Evolutionary conservation across 2,329 filamentous ascomycete species (phyloP), one percentile per base, ranked within the genome.

Genomic region (Neophaeococcomyces aloes): DNA sequence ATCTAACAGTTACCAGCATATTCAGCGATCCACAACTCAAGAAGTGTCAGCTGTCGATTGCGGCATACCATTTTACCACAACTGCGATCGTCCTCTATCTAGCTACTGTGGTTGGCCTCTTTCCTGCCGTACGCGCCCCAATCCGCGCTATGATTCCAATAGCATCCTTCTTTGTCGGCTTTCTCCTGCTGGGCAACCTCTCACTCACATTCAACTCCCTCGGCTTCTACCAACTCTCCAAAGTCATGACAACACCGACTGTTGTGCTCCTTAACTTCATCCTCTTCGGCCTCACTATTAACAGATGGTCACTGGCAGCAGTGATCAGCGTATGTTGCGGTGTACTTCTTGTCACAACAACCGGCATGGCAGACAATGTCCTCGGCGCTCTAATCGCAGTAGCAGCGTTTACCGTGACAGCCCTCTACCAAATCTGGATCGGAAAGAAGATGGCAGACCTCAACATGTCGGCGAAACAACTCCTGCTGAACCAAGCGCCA

Each of bases 371-470:
- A 11, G 30, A 32, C 10, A 47, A 47, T 19, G 14, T 35, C 13
- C 27, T 21, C 13, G 45, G 45, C 18, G 38, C 40, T 1, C 13
- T 38, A 13, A 30, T 47, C 18, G 45, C 45, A 30, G 21, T 47
- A 10, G 45, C 45, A 3, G 45, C 45, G 8, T 47, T 47, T 35
- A 37, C 34, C 10, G 38, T 39, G 33, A 47, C 45, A 6, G 45
- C 45, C 1, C 34, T 47, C 29, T 47, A 47, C 32, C 45, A 47
- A 30, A 44, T 47, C 30, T 47, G 45, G 45, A 47, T 47, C 29
- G 45, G 45, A 21, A 47, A 47, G 35, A 47, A 47, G 40, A 27
- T 47, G 7, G 15, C 17, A 14, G 45, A 47, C 15, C 45, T 47
- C 40, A 41, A 47, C 23, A 19, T 47, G 23, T 21, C 30, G 6